phyloP scores from a whole-genome alignment of 139 green algal species.

The Parachlorella kessleri region DNA sequence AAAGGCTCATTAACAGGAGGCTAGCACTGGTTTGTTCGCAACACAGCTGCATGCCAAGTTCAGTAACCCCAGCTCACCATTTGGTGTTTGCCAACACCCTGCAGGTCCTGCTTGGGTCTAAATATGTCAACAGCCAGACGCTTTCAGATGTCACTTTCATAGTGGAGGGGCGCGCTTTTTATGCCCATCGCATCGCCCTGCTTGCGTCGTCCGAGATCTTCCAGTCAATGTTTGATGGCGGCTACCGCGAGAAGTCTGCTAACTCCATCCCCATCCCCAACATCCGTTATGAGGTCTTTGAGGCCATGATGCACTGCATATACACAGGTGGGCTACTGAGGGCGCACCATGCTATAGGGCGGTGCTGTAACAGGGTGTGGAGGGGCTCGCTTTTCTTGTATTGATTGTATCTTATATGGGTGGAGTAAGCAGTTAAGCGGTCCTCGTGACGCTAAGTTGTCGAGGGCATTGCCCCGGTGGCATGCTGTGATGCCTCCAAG shows the following conservation, averaged over 20 bases:
- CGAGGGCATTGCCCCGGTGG: too few species aligned
- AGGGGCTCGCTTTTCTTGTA: too few species aligned
- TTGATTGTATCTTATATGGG: too few species aligned
- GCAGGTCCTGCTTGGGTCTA: conserved; percentile 68
- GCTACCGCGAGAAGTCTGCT: conserved; percentile 87
- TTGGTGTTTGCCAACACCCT: conserved; percentile 20
- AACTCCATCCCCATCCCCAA: conserved; percentile 93
- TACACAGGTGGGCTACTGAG: conserved; percentile 86
- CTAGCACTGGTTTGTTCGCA: too few species aligned
- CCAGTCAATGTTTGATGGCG: conserved; percentile 92
- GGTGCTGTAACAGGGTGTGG: too few species aligned
- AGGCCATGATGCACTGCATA: conserved; percentile 91
- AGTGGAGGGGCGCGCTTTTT: conserved; percentile 89
- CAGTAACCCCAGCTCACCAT: too few species aligned
- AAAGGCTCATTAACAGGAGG: too few species aligned
- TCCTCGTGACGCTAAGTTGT: too few species aligned
- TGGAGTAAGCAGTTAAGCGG: too few species aligned
- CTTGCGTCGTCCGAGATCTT: conserved; percentile 91
- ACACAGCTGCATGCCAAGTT: too few species aligned
- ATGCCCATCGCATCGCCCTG: conserved; percentile 92
- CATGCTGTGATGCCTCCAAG: too few species aligned
- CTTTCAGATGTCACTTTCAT: conserved; percentile 93
- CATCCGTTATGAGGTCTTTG: conserved; percentile 85
- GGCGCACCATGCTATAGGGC: too few species aligned
- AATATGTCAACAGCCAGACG: conserved; percentile 93